Percentiles rank a stretch among this genome's conserved stretches.
Evolutionary conservation across 176 grass and related monocot genomes (phyloP).

Genomic region (Elaeis guineensis): DNA sequence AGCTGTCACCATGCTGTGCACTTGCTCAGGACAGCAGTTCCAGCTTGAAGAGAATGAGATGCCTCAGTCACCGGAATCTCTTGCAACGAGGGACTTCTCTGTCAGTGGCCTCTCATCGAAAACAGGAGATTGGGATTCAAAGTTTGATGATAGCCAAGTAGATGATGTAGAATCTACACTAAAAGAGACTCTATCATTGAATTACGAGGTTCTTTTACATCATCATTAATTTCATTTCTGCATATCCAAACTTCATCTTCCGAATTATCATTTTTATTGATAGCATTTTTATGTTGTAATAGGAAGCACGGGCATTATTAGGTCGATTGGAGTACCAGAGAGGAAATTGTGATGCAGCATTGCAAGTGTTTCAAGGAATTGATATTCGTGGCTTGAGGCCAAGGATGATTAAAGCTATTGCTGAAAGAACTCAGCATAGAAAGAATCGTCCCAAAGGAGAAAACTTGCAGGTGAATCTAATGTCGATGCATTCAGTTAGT

Average conservation of each 20-base stretch:
- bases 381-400: constrained; percentile 65
- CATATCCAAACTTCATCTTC: neutral
- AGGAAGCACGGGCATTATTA: constrained; percentile 91
- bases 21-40: constrained; percentile 78
- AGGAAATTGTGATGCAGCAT: constrained; percentile 90
- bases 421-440: constrained; percentile 59
- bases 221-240: neutral
- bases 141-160: constrained; percentile 70
- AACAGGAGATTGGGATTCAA: constrained; percentile 51
- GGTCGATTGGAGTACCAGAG: constrained; percentile 93
- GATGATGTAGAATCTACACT: constrained; percentile 88
- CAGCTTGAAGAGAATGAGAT: constrained; percentile 89
- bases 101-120: constrained; percentile 57
- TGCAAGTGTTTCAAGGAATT: constrained; percentile 95
- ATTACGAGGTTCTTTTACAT: constrained; percentile 79
- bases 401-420: constrained; percentile 59
- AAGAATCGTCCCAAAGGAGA: constrained; percentile 50
- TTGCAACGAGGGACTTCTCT: constrained; percentile 84
- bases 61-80: constrained; percentile 76
- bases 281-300: constrained; percentile 5
- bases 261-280: constrained; percentile 22
- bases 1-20: constrained; percentile 70
- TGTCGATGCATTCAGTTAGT: constrained; percentile 98
- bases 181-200: constrained; percentile 86
- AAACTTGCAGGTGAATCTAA: constrained; percentile 46